Percentiles rank a stretch among this genome's conserved stretches.
phyloP scores from a whole-genome alignment of 2,329 filamentous ascomycete genomes.

The Hirsutella thompsonii region DNA sequence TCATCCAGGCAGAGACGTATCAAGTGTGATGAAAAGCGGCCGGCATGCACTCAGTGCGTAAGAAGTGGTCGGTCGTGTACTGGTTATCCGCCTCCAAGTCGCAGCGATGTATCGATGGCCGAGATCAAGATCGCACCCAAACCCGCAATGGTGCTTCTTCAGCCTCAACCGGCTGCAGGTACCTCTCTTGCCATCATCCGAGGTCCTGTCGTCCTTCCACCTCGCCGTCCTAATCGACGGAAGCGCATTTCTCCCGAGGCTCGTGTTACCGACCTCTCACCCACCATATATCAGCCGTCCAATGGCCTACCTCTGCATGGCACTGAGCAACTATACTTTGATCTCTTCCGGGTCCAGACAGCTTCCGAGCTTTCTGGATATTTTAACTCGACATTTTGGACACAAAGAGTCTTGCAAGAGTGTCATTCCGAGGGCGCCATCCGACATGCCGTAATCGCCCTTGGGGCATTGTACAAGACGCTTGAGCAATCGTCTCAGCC shows the following conservation, averaged over 20 bases:
- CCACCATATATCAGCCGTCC: slow-evolving; percentile 29
- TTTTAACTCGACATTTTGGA: slow-evolving; percentile 56
- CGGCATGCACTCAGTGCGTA: slow-evolving; percentile 46
- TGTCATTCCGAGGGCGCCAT: slow-evolving; percentile 49
- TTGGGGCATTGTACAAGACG: slow-evolving; percentile 56
- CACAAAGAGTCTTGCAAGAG: slow-evolving; percentile 46
- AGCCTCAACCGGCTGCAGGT: slow-evolving; percentile 8
- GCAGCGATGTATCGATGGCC: slow-evolving; percentile 30
- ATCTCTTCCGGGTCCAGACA: slow-evolving; percentile 47
- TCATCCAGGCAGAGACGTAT: slow-evolving; percentile 41
- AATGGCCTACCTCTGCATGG: slow-evolving; percentile 31
- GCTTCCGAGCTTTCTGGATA: slow-evolving; percentile 52
- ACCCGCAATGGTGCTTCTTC: slow-evolving; percentile 16
- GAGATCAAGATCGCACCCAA: slow-evolving; percentile 38
- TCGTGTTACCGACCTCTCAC: slow-evolving; percentile 11
- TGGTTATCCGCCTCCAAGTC: slow-evolving; percentile 47
- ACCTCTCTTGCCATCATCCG: slow-evolving; percentile 5
- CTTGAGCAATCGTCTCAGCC: slow-evolving; percentile 44
- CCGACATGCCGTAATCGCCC: slow-evolving; percentile 50
- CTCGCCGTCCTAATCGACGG: slow-evolving; percentile 15
- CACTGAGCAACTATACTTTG: slow-evolving; percentile 46
- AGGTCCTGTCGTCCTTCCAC: slow-evolving; percentile 15
- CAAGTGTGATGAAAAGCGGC: slow-evolving; percentile 53
- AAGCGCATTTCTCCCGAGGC: slow-evolving; percentile 1
- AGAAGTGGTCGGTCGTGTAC: slow-evolving; percentile 44